These are phyloP conservation scores for Tylopilus sp. DNA, from an alignment of 768 basidiomycete species.

Conservation along the genomic window DNA sequence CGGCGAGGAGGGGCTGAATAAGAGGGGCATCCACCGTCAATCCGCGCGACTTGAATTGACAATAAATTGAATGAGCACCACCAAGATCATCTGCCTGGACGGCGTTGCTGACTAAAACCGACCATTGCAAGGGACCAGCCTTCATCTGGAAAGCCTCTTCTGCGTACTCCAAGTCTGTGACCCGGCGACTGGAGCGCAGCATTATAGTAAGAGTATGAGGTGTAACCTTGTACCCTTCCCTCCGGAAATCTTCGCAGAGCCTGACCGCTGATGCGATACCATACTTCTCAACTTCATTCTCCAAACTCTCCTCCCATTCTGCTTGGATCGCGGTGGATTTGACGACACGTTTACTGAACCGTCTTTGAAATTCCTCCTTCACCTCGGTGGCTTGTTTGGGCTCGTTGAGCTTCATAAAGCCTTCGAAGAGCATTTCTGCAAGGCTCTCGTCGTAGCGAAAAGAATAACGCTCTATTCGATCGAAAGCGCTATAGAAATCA, in stretches of 20 bases:
- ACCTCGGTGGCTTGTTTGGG: conserved; percentile 37
- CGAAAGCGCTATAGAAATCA: conserved; percentile 41
- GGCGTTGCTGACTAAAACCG: conserved; percentile 51
- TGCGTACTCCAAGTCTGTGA: conserved; percentile 41
- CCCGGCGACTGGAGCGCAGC: conserved; percentile 38
- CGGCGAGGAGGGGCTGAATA: conserved; percentile 52
- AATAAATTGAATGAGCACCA: conserved; percentile 50
- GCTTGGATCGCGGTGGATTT: conserved; percentile 24
- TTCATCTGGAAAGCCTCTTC: conserved; percentile 40
- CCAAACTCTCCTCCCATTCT: conserved; percentile 30
- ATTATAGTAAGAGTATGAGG: conserved; percentile 39
- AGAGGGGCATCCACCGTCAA: conserved; percentile 48
- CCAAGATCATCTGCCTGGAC: conserved; percentile 36
- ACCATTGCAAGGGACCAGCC: conserved; percentile 48
- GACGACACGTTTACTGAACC: conserved; percentile 29
- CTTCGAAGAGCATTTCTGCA: conserved; percentile 38
- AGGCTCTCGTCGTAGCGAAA: conserved; percentile 44
- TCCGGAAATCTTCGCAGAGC: conserved; percentile 32
- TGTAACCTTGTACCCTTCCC: conserved; percentile 32
- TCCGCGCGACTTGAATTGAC: conserved; percentile 40
- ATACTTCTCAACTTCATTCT: conserved; percentile 29
- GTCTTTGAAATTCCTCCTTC: conserved; percentile 35
- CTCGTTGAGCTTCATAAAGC: conserved; percentile 41
- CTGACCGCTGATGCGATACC: conserved; percentile 36
- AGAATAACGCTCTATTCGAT: conserved; percentile 44